Evolutionary conservation across 345 rosid species (phyloP), one percentile per base, ranked within the genome.

Genomic region (Aquilaria malaccensis): DNA sequence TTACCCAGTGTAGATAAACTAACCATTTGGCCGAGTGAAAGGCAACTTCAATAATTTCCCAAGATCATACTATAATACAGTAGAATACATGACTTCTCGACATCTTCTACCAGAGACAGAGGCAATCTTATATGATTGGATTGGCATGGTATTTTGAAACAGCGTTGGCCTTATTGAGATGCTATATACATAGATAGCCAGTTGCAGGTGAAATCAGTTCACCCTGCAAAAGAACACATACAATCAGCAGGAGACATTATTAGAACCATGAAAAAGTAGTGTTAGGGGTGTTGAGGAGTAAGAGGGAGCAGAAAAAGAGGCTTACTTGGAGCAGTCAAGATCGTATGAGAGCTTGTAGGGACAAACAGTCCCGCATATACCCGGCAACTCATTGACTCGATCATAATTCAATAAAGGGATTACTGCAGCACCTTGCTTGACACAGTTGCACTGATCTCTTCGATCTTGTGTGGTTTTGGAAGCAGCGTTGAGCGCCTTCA

Each of bases 351-450:
- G 65, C 6, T 49, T 59, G 29, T 47, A 59, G 3, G 69, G 65
- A 31, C 65, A 37, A 48, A 13, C 43, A 48, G 15, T 64, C 32
- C 69, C 33, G 30, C 69, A 64, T 29, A 48, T 37, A 1, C 7
- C 49, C 14, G 69, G 74, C 37, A 70, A 58, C 49, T 45, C 63
- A 55, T 70, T 70, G 50, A 60, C 66, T 0, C 69, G 69, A 9
- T 54, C 61, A 31, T 60, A 65, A 43, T 65, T 2, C 30, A 70
- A 61, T 13, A 70, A 70, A 30, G 76, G 73, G 70, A 71, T 76
- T 30, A 14, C 51, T 2, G 70, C 74, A 52, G 80, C 80, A 10
- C 69, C 67, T 41, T 66, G 65, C 55, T 77, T 66, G 11, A 77
- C 67, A 14, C 80, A 72, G 10, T 60, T 47, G 45, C 80, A 77